Evolutionary conservation across 2,329 filamentous ascomycete species (phyloP).

Genomic region (Ceratocystis eucalypticola): DNA sequence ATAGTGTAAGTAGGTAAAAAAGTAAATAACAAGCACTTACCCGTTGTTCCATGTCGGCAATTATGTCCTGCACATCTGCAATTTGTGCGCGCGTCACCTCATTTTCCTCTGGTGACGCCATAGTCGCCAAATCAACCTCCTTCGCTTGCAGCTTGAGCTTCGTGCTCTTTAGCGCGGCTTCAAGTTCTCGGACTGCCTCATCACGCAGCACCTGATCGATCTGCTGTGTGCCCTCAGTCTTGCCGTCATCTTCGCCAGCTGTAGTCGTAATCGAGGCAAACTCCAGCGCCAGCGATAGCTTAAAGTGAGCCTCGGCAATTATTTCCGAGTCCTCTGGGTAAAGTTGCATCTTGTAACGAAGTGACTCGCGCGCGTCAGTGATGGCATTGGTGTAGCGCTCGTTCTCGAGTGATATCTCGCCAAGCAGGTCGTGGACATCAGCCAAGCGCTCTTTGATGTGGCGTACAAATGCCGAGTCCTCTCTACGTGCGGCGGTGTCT

Average conservation of each 20-base stretch:
- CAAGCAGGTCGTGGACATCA: conserved; percentile 85
- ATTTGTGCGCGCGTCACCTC: conserved; percentile 50
- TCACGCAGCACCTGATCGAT: conserved; percentile 58
- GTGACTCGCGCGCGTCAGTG: conserved; percentile 61
- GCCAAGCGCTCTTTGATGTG: conserved; percentile 75
- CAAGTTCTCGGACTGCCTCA: conserved; percentile 57
- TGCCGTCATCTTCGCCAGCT: conserved; percentile 36
- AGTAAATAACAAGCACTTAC: conserved; percentile 32
- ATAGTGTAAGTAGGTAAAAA: background rate
- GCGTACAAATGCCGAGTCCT: conserved; percentile 33
- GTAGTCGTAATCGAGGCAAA: conserved; percentile 67
- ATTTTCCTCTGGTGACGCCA: conserved; percentile 52
- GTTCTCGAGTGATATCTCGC: conserved; percentile 94
- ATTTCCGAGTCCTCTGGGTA: conserved; percentile 70
- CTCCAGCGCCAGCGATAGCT: conserved; percentile 86
- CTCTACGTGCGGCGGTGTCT: conserved; percentile 27
- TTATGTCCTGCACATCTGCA: conserved; percentile 61
- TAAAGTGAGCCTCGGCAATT: conserved; percentile 90
- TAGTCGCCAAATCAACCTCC: conserved; percentile 50
- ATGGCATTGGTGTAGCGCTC: conserved; percentile 82
- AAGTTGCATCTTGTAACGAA: conserved; percentile 65
- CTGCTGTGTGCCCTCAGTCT: conserved; percentile 32
- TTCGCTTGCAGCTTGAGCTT: conserved; percentile 57
- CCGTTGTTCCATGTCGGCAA: conserved; percentile 64
- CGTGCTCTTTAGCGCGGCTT: conserved; percentile 60